These are phyloP conservation scores for Narthecium ossifragum DNA, from an alignment of 106 monocot species.

Conservation along the genomic window DNA sequence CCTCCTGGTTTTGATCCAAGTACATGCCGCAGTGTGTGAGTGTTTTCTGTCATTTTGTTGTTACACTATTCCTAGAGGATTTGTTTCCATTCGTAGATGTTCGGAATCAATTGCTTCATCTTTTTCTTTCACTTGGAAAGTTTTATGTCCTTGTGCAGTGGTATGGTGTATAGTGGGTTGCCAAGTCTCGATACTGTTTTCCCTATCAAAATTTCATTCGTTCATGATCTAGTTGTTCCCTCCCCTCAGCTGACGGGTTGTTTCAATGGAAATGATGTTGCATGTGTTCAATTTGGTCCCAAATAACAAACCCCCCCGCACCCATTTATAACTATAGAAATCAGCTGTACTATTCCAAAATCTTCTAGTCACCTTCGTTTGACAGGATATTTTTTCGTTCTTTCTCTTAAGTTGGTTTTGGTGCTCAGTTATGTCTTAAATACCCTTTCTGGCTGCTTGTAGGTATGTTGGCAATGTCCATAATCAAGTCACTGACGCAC, in stretches of 20 bases:
- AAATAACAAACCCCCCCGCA: too few relatives aligned
- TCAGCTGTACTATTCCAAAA: too few relatives aligned
- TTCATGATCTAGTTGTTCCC: too few relatives aligned
- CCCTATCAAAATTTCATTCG: too few relatives aligned
- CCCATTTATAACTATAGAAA: too few relatives aligned
- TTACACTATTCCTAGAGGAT: neutral
- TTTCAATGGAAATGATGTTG: too few relatives aligned
- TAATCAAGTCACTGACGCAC: conserved; percentile 61
- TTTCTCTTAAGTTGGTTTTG: neutral
- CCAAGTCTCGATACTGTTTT: too few relatives aligned
- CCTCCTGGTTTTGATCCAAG: conserved; percentile 95
- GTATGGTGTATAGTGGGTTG: too few relatives aligned
- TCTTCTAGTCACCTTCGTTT: neutral
- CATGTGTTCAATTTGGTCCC: too few relatives aligned
- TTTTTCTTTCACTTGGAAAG: neutral
- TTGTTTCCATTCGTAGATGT: neutral
- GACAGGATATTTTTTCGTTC: neutral
- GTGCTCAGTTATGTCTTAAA: neutral
- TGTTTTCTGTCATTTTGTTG: conserved; percentile 28
- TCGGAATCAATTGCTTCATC: neutral
- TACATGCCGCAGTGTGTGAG: conserved; percentile 99
- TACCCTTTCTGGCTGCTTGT: neutral
- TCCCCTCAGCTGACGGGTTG: too few relatives aligned
- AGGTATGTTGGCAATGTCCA: conserved; percentile 81
- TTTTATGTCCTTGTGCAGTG: too few relatives aligned